A percentile compares a stretch with the other conserved stretches of the same genome.
phyloP scores from a whole-genome alignment of 345 rosid species.

The Dimocarpus longan region DNA sequence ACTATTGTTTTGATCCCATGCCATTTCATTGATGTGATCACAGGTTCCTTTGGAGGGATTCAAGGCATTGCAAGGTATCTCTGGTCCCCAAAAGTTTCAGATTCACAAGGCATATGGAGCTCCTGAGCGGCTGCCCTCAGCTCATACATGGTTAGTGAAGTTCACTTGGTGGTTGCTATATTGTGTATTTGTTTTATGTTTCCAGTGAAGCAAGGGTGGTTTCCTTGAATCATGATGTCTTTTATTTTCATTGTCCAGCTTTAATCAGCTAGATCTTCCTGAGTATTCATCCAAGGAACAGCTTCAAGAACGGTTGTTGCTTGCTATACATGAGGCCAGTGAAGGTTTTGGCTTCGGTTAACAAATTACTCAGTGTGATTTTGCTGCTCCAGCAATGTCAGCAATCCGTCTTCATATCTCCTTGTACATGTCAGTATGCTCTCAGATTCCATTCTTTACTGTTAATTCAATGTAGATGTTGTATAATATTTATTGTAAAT shows the following conservation, averaged over 20 bases:
- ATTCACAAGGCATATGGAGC: slow-evolving; percentile 98
- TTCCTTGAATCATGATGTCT: not conserved
- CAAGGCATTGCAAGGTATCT: slow-evolving; percentile 93
- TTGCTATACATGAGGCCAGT: slow-evolving; percentile 94
- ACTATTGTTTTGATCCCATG: not conserved
- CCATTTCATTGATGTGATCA: not conserved
- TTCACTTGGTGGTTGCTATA: not conserved
- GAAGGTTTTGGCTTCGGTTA: slow-evolving; percentile 98
- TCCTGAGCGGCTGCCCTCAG: slow-evolving; percentile 90
- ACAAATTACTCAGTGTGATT: slow-evolving; percentile 3
- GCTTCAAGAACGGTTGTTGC: slow-evolving; percentile 82
- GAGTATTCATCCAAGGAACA: slow-evolving; percentile 84
- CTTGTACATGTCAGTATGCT: slow-evolving; percentile 39
- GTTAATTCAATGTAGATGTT: not conserved
- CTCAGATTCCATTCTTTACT: not conserved
- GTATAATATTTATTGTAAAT: too few relatives aligned
- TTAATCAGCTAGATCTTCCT: slow-evolving; percentile 95
- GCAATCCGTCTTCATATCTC: slow-evolving; percentile 19
- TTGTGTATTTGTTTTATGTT: not conserved
- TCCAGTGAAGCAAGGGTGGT: not conserved
- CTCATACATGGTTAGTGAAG: slow-evolving; percentile 82
- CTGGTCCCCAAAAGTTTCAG: slow-evolving; percentile 95
- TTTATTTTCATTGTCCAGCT: slow-evolving; percentile 48
- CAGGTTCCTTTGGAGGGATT: slow-evolving; percentile 97
- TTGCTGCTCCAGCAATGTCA: slow-evolving; percentile 8